phyloP scores from a whole-genome alignment of 441 rosid species.

The Gossypium lobatum region DNA sequence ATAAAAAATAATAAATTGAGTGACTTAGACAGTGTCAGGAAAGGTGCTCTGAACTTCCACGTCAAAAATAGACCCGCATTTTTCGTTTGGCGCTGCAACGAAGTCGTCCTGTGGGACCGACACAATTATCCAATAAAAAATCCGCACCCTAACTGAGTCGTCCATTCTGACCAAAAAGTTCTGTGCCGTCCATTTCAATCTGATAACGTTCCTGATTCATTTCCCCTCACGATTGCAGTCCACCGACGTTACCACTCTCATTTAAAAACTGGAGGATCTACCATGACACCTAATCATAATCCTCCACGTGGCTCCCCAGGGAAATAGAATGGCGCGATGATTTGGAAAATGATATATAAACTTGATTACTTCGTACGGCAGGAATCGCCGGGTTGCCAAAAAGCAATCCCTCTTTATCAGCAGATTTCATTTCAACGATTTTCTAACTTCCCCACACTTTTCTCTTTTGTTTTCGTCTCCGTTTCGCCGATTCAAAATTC shows the following conservation, averaged over 20 bases:
- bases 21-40: no score
- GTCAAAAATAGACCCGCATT: no score
- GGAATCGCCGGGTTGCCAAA: conserved; percentile 25
- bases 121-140: background rate
- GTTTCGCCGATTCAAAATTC: conserved; percentile 4
- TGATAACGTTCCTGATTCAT: background rate
- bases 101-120: no score
- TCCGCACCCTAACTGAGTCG: background rate
- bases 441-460: background rate
- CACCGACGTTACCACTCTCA: background rate
- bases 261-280: background rate
- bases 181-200: background rate
- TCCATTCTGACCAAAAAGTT: background rate
- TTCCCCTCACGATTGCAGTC: background rate
- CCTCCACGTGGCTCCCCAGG: background rate
- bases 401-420: background rate
- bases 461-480: background rate
- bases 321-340: background rate
- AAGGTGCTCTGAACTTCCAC: no score
- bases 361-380: conserved; percentile 26
- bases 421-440: conserved; percentile 9
- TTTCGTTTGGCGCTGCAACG: no score
- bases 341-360: background rate
- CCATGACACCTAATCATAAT: background rate
- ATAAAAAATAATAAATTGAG: no score